These are phyloP conservation scores for Backusella mclennaniae DNA, from an alignment of 192 early-diverging fungal genomes.

Conservation along the genomic window DNA sequence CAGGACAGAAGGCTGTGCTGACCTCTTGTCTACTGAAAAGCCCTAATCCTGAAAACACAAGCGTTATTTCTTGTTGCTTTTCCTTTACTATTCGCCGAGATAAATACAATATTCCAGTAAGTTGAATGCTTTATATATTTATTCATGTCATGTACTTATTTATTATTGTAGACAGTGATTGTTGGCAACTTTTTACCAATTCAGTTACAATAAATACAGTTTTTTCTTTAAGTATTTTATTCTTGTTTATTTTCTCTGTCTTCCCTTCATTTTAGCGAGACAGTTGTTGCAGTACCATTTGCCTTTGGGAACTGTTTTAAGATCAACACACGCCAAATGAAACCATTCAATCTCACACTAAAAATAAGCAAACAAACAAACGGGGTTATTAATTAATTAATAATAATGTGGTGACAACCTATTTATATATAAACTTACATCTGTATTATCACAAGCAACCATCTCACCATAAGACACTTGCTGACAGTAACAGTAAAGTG, in stretches of 20 bases:
- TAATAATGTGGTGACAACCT: background rate
- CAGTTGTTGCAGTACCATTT: constrained; percentile 96
- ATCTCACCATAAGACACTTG: constrained; percentile 97
- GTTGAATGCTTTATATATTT: background rate
- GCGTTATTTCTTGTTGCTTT: constrained; percentile 82
- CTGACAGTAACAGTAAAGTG: constrained; percentile 93
- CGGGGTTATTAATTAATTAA: background rate
- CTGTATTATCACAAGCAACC: constrained; percentile 93
- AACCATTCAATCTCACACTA: constrained; percentile 98
- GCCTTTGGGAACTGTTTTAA: constrained; percentile 87
- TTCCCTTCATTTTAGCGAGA: constrained; percentile 52
- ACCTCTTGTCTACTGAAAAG: constrained; percentile 83
- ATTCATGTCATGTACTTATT: background rate
- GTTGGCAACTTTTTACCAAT: constrained; percentile 72
- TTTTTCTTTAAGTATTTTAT: background rate
- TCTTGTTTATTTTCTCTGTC: constrained; percentile 33
- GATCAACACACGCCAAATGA: constrained; percentile 90
- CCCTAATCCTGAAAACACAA: constrained; percentile 48
- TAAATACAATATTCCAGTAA: constrained; percentile 79
- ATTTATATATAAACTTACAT: constrained; percentile 47
- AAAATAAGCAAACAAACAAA: background rate
- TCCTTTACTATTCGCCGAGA: constrained; percentile 95
- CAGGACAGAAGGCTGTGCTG: constrained; percentile 93
- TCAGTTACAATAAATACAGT: constrained; percentile 27
- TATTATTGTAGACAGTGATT: constrained; percentile 45